Base-by-base conservation (phyloP, 371 early-diverging fungal species). In the Circinella minor region DNA sequence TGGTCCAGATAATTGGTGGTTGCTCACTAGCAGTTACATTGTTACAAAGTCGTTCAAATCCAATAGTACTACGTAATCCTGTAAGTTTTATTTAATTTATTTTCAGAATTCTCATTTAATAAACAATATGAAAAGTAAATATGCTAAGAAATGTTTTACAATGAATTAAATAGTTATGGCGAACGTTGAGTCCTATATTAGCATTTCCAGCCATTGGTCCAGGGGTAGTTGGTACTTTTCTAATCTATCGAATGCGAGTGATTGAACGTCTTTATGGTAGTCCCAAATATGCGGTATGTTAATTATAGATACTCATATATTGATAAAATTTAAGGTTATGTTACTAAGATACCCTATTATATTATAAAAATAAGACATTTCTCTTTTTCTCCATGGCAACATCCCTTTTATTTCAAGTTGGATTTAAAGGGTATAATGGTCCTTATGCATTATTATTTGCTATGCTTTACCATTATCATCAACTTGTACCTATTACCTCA, bases 181-280 rank as follows among this genome's bases (percentile, higher is more conserved):
- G 86, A n/a, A 63, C 86, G 3, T 63, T 88, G n/a, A 72, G 82
- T 6, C 78, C 85, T 6, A 88, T 85, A 39, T 78, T 84, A 68
- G 83, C 80, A 4, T 93, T 91, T 68, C 77, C 37, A 84, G 74
- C 55, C 81, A 87, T 17, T 73, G 89, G 0, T 86, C 91, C 69
- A 15, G 75, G 90, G 34, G 79, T 92, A 1, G 83, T 89, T 62
- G 92, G 91, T 9, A 85, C 88, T 17, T 77, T 89, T 63, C 76
- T 93, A 47, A 76, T 89, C 9, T 90, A 92, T 71, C 85, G 89
- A 27, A 81, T 91, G 71, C 86, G 92, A 20, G 77, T 88, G 36
- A 78, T 92, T 36, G 94, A 93, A 71, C 90, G 92, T 47, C 89
- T 86, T 38, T 92, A 85, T 81, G 91, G 92, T 17, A 84, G 88